Evolutionary conservation across 768 basidiomycete species (phyloP).

Genomic region (Steccherinum ochraceum): DNA sequence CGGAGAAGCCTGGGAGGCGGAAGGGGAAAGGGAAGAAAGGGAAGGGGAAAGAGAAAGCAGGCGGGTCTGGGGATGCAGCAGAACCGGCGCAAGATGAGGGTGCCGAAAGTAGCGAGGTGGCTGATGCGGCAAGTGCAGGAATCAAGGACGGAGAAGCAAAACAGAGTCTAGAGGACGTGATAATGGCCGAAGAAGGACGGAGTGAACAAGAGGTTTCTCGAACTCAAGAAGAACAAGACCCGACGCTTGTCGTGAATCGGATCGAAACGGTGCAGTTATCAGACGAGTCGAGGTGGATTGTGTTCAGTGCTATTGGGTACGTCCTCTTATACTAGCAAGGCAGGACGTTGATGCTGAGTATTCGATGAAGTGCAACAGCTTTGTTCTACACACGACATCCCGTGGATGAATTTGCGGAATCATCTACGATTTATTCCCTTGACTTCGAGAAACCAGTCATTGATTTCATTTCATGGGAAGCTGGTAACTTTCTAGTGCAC

Average conservation of each 20-base stretch:
- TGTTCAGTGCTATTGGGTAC: slow-evolving; percentile 75
- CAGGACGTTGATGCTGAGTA: neutral
- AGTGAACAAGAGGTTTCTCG: slow-evolving; percentile 10
- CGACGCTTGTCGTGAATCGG: slow-evolving; percentile 50
- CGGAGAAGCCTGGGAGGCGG: slow-evolving; percentile 15
- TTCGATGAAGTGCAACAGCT: slow-evolving; percentile 34
- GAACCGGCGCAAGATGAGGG: slow-evolving; percentile 22
- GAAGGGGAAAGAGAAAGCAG: slow-evolving; percentile 14
- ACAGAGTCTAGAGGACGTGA: neutral
- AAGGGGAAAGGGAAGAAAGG: slow-evolving; percentile 13
- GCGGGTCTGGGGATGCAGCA: slow-evolving; percentile 12
- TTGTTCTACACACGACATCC: slow-evolving; percentile 45
- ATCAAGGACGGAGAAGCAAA: slow-evolving; percentile 3
- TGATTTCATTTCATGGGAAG: slow-evolving; percentile 39
- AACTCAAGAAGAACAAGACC: slow-evolving; percentile 12
- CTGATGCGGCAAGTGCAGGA: slow-evolving; percentile 19
- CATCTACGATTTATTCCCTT: too few relatives aligned
- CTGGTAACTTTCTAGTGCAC: slow-evolving; percentile 32
- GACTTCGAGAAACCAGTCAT: slow-evolving; percentile 56
- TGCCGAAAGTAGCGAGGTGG: slow-evolving; percentile 27
- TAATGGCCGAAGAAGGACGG: neutral
- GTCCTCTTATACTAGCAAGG: too few relatives aligned
- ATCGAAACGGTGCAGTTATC: slow-evolving; percentile 42
- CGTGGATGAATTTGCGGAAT: too few relatives aligned
- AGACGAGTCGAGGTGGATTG: slow-evolving; percentile 30